phyloP scores from a whole-genome alignment of 2,329 filamentous ascomycete genomes.

The Escovopsis sp. region DNA sequence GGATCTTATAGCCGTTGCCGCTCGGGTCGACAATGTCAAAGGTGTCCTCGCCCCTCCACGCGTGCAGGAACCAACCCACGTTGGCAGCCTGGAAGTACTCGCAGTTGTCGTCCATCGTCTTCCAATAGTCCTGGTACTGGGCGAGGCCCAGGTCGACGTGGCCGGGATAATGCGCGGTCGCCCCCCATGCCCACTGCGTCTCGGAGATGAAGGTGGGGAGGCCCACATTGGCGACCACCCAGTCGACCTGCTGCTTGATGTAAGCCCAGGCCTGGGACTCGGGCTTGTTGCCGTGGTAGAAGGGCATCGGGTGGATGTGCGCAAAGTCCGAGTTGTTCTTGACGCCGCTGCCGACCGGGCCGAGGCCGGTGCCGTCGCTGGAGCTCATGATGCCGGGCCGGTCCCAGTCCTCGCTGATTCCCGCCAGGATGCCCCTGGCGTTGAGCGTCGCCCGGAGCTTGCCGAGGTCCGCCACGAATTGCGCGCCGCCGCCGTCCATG shows the following conservation, averaged over 20 bases:
- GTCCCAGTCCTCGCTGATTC: slow-evolving; percentile 11
- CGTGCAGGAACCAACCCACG: slow-evolving; percentile 10
- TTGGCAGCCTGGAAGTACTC: slow-evolving; percentile 8
- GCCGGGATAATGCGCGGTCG: slow-evolving; percentile 7
- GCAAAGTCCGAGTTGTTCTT: slow-evolving; percentile 9
- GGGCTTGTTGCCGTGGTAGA: slow-evolving; percentile 8
- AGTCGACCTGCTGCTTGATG: slow-evolving; percentile 7
- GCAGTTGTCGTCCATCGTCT: slow-evolving; percentile 9
- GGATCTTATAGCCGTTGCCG: slow-evolving; percentile 8
- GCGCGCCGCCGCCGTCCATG: slow-evolving; percentile 8
- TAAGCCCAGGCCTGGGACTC: slow-evolving; percentile 7
- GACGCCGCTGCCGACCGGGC: slow-evolving; percentile 6
- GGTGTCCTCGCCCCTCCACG: slow-evolving; percentile 8
- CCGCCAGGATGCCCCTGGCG: slow-evolving; percentile 6
- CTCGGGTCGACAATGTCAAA: slow-evolving; percentile 8
- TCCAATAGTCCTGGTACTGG: slow-evolving; percentile 9
- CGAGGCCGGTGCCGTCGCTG: slow-evolving; percentile 3
- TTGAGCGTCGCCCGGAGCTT: slow-evolving; percentile 7
- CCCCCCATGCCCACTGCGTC: slow-evolving; percentile 10
- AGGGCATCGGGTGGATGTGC: slow-evolving; percentile 12
- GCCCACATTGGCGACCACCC: slow-evolving; percentile 7
- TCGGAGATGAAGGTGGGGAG: slow-evolving; percentile 8
- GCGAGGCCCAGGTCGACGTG: slow-evolving; percentile 6
- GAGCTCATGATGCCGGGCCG: slow-evolving; percentile 8
- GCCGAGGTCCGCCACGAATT: slow-evolving; percentile 8